phyloP scores from a whole-genome alignment of 1,139 yeast species.

The Saccharomyces hybrid region DNA sequence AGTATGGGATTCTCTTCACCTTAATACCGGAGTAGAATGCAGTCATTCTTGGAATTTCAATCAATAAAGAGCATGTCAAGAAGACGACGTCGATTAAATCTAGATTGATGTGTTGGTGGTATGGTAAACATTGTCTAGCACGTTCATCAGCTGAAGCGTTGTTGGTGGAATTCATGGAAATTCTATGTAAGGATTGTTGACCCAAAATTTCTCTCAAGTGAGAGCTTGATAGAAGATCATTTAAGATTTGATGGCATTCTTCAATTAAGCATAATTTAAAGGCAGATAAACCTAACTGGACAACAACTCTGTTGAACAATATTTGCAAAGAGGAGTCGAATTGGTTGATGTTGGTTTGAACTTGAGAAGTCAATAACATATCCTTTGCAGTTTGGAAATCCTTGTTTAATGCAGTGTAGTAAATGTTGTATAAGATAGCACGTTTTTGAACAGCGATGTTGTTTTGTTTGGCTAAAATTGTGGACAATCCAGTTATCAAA shows the following conservation, averaged over 20 bases:
- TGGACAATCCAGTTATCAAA: constrained; percentile 59
- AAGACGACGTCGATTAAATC: constrained; percentile 93
- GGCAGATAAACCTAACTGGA: constrained; percentile 93
- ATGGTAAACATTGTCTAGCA: constrained; percentile 83
- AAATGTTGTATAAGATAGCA: constrained; percentile 79
- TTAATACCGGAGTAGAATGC: constrained; percentile 46
- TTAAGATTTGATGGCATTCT: constrained; percentile 82
- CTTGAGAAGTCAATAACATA: constrained; percentile 75
- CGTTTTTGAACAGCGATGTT: constrained; percentile 68
- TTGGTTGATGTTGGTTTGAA: constrained; percentile 73
- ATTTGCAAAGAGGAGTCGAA: constrained; percentile 86
- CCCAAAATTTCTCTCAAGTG: constrained; percentile 90
- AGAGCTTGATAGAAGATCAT: constrained; percentile 80
- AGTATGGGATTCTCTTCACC: constrained; percentile 54
- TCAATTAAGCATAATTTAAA: constrained; percentile 82
- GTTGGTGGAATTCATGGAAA: constrained; percentile 35
- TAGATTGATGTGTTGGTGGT: constrained; percentile 96
- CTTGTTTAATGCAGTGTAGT: constrained; percentile 85
- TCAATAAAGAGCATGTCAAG: constrained; percentile 80
- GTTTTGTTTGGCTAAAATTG: constrained; percentile 57
- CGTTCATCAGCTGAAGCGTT: constrained; percentile 31
- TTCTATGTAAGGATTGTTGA: constrained; percentile 69
- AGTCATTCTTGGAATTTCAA: constrained; percentile 87
- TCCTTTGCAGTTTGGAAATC: constrained; percentile 80
- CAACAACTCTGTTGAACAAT: constrained; percentile 88